Evolutionary conservation across 768 basidiomycete species (phyloP).

Genomic region (button mushroom (Agaricus bisporus)): DNA sequence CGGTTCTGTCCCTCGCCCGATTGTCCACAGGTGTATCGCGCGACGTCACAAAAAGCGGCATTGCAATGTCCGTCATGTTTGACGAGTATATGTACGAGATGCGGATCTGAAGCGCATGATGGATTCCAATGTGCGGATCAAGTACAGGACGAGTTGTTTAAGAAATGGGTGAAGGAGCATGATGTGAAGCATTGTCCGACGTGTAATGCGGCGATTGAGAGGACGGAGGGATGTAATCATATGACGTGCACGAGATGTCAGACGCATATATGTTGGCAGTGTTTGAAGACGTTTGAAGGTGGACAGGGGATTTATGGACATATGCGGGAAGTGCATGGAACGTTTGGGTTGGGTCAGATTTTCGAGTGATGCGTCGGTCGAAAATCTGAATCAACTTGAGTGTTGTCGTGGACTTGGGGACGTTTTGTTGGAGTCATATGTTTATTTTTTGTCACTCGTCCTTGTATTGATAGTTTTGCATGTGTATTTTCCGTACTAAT

Average conservation of each 20-base stretch:
- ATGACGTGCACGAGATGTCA: constrained; percentile 72
- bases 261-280: constrained; percentile 80
- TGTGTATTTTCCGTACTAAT: too few species aligned
- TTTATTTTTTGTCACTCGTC: not conserved
- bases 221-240: constrained; percentile 74
- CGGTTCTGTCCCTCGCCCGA: constrained; percentile 77
- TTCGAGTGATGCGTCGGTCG: constrained; percentile 1
- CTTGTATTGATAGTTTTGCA: too few species aligned
- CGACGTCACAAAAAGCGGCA: constrained; percentile 25
- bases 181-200: constrained; percentile 73
- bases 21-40: constrained; percentile 68
- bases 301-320: constrained; percentile 74
- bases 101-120: constrained; percentile 53
- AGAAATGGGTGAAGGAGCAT: constrained; percentile 54
- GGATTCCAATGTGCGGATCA: constrained; percentile 59
- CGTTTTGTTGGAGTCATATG: not conserved
- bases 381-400: not conserved
- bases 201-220: constrained; percentile 67
- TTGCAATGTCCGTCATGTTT: constrained; percentile 72
- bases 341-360: constrained; percentile 28
- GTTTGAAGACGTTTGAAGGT: constrained; percentile 60
- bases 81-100: constrained; percentile 59
- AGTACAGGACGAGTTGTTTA: constrained; percentile 53
- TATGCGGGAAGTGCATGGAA: constrained; percentile 65
- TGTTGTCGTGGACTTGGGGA: not conserved